Conservation (phyloP, 306 rosid genomes). For the Lupinus albus region DNA sequence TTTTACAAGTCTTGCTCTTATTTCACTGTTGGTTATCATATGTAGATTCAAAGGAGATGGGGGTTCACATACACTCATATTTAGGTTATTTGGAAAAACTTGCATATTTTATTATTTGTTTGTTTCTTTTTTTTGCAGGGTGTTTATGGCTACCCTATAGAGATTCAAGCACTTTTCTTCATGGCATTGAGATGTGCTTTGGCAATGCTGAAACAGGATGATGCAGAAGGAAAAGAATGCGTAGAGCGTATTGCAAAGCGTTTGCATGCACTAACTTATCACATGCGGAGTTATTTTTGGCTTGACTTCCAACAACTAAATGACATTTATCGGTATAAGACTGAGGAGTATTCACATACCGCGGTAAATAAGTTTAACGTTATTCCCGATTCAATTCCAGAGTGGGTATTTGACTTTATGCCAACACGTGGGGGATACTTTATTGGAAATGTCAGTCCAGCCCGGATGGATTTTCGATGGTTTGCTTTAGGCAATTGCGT, state of each 20-base stretch:
- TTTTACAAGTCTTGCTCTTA: conserved; percentile 14
- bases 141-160: conserved; percentile 88
- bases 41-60: no score
- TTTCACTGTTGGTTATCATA: conserved; percentile 19
- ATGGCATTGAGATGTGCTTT: conserved; percentile 83
- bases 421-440: conserved; percentile 92
- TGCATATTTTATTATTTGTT: conserved; percentile 12
- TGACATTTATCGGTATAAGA: conserved; percentile 89
- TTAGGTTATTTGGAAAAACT: not conserved
- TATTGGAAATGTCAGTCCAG: conserved; percentile 90
- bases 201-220: conserved; percentile 72
- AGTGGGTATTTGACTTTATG: conserved; percentile 91
- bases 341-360: conserved; percentile 93
- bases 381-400: conserved; percentile 93
- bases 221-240: conserved; percentile 80
- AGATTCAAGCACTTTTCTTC: conserved; percentile 92
- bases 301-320: conserved; percentile 88
- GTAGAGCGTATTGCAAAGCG: conserved; percentile 86
- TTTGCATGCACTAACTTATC: conserved; percentile 81
- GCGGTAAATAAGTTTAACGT: conserved; percentile 94
- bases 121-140: conserved; percentile 56
- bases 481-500: conserved; percentile 87
- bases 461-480: conserved; percentile 97
- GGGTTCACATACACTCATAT: no score
- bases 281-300: conserved; percentile 93